These are phyloP conservation scores for Scutellaria barbata DNA, from an alignment of 257 asterid genomes.

Conservation along the genomic window DNA sequence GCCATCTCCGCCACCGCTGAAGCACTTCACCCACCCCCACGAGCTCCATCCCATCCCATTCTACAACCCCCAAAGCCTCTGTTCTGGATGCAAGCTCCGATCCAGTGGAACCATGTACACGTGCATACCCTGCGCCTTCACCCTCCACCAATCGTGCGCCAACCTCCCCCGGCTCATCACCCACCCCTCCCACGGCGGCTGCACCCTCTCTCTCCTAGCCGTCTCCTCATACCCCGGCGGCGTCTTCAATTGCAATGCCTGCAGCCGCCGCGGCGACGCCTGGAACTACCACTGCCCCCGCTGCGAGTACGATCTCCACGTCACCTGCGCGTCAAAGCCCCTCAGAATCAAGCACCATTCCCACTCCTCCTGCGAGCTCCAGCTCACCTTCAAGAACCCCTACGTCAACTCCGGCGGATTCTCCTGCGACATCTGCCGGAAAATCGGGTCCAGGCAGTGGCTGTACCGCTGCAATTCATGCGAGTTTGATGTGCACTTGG, in stretches of 20 bases:
- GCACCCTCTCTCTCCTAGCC: constrained; percentile 55
- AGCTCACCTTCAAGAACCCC: constrained; percentile 55
- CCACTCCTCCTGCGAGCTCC: constrained; percentile 55
- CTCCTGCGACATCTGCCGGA: constrained; percentile 58
- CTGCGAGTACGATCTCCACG: constrained; percentile 68
- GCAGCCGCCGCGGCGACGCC: constrained; percentile 50
- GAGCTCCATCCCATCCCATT: constrained; percentile 42
- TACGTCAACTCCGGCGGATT: constrained; percentile 50
- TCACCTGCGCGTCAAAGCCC: constrained; percentile 57
- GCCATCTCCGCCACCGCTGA: constrained; percentile 28
- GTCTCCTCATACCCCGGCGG: constrained; percentile 53
- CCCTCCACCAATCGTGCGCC: constrained; percentile 59
- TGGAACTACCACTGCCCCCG: constrained; percentile 66
- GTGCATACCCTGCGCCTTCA: constrained; percentile 61
- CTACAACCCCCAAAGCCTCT: constrained; percentile 37
- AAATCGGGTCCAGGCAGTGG: constrained; percentile 62
- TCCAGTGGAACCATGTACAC: constrained; percentile 52
- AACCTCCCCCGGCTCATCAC: constrained; percentile 49
- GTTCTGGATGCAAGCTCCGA: constrained; percentile 62
- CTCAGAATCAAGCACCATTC: constrained; percentile 43
- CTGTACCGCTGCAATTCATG: constrained; percentile 61
- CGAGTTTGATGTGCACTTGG: constrained; percentile 63
- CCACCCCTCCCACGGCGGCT: constrained; percentile 63
- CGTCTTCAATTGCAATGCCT: constrained; percentile 64
- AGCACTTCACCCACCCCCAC: constrained; percentile 62